These are phyloP conservation scores for Magnolia sinica DNA, from an alignment of 164 flowering plant species.

Conservation along the genomic window DNA sequence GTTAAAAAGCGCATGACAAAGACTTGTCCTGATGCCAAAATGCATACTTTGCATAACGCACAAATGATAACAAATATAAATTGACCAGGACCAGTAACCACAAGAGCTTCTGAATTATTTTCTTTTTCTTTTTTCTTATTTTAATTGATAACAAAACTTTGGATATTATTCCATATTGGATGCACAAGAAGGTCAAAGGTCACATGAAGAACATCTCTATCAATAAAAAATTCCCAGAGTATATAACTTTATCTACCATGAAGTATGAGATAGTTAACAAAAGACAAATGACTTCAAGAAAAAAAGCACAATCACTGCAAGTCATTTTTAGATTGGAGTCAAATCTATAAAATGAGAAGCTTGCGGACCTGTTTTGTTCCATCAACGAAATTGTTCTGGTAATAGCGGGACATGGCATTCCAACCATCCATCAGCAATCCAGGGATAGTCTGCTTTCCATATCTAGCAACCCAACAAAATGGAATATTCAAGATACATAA, in stretches of 20 bases:
- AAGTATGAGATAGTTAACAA: background rate
- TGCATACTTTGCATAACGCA: background rate
- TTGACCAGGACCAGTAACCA: background rate
- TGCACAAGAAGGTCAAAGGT: background rate
- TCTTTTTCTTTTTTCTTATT: background rate
- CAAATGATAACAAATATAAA: background rate
- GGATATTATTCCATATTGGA: background rate
- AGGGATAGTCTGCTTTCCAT: slow-evolving; percentile 71
- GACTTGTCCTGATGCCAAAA: background rate
- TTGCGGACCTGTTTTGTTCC: slow-evolving; percentile 85
- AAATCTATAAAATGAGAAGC: no score
- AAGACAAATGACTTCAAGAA: background rate
- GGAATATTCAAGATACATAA: background rate
- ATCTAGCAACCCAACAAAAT: slow-evolving; percentile 39
- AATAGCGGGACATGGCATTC: slow-evolving; percentile 84
- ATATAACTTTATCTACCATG: background rate
- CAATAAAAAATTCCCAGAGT: background rate
- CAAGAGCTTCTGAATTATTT: background rate
- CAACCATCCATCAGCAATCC: slow-evolving; percentile 78
- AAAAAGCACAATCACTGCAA: background rate
- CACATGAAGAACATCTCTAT: background rate
- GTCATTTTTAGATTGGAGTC: background rate
- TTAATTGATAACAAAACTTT: no score
- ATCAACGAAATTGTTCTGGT: slow-evolving; percentile 85
- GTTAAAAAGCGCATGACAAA: no score